These are phyloP conservation scores for Cryptosporidium bovis DNA, from an alignment of 169 alveolate species.

Conservation along the genomic window DNA sequence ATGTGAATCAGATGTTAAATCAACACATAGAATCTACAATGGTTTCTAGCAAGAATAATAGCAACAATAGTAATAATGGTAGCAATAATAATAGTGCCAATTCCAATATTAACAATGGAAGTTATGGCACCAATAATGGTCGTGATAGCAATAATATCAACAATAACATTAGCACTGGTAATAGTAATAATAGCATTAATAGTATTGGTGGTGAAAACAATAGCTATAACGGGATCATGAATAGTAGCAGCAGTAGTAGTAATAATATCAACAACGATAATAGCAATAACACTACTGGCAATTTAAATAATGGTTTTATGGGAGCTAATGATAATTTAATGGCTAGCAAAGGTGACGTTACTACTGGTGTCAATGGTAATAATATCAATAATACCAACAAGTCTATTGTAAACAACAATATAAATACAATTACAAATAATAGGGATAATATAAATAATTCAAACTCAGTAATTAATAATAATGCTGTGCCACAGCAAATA, in stretches of 20 bases:
- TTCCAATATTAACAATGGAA: background rate
- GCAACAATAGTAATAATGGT: background rate
- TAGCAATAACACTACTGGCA: no score
- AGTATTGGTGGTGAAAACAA: no score
- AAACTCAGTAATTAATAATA: no score
- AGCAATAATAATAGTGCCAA: background rate
- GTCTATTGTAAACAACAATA: no score
- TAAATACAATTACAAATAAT: no score
- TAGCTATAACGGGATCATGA: background rate
- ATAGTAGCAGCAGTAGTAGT: background rate
- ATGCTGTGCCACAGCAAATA: no score
- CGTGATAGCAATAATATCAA: background rate
- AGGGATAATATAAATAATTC: no score
- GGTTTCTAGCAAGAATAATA: background rate
- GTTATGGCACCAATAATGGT: background rate
- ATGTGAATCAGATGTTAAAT: constrained; percentile 62
- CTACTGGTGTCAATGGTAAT: background rate
- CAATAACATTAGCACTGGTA: no score
- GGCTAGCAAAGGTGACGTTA: background rate
- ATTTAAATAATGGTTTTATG: background rate
- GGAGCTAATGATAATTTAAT: background rate
- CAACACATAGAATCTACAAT: constrained; percentile 63
- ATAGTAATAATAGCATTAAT: no score
- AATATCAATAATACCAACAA: no score
- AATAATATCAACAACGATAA: background rate